A percentile compares a stretch with the other conserved stretches of the same genome.
Evolutionary conservation across 768 basidiomycete genomes (phyloP).

Genomic region (Tulasnella sp.): DNA sequence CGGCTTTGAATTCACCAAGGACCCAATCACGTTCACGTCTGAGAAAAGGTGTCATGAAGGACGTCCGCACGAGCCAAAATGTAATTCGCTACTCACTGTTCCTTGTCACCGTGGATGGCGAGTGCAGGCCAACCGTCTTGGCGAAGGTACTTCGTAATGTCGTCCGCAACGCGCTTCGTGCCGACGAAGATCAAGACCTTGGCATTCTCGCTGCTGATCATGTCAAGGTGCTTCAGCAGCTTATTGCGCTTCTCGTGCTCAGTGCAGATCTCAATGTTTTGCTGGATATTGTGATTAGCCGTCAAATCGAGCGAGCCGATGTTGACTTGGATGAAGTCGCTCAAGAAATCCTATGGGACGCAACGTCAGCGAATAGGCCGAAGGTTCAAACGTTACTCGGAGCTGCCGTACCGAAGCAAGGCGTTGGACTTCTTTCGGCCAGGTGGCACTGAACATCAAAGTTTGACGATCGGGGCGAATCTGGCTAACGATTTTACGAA

Average conservation of each 20-base stretch:
- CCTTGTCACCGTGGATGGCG: constrained; percentile 99
- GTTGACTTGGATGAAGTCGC: constrained; percentile 97
- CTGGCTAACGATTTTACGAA: constrained; percentile 95
- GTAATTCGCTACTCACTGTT: constrained; percentile 61
- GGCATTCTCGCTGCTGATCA: constrained; percentile 93
- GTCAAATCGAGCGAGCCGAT: constrained; percentile 98
- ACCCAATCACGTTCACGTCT: constrained; percentile 99
- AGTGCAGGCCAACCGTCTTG: constrained; percentile 99
- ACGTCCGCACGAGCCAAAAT: neutral
- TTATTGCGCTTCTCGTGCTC: constrained; percentile 97
- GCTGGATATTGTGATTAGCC: constrained; percentile 96
- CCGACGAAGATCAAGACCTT: constrained; percentile 99
- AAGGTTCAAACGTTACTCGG: neutral
- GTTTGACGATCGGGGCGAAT: constrained; percentile 98
- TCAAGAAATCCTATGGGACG: constrained; percentile 75
- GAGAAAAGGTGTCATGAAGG: constrained; percentile 6
- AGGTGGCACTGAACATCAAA: constrained; percentile 98
- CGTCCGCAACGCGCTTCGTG: constrained; percentile 96
- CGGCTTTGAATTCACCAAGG: constrained; percentile 94
- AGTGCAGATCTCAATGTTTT: constrained; percentile 93
- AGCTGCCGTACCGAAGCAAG: constrained; percentile 68
- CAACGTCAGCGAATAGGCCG: constrained; percentile 13
- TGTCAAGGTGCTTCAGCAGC: constrained; percentile 93
- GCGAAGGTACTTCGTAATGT: constrained; percentile 95
- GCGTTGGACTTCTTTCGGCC: constrained; percentile 99